phyloP scores from a whole-genome alignment of 371 early-diverging fungal genomes.

The Synchytrium microbalum region DNA sequence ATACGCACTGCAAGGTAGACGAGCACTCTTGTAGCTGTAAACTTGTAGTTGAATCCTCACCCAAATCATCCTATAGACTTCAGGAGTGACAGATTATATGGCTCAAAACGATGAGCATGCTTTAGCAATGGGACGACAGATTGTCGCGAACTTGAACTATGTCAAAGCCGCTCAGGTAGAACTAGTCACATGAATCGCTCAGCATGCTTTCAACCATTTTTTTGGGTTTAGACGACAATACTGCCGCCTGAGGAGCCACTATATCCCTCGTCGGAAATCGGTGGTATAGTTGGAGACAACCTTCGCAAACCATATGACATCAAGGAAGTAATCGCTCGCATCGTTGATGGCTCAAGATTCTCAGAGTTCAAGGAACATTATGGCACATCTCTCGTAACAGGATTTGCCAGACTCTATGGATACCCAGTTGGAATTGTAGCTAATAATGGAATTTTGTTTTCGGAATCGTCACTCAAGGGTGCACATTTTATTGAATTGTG shows the following conservation, averaged over 20 bases:
- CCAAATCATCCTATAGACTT: constrained; percentile 51
- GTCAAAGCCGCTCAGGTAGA: constrained; percentile 38
- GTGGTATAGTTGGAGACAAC: constrained; percentile 94
- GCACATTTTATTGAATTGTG: constrained; percentile 97
- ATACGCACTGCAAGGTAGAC: constrained; percentile 79
- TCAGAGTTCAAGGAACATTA: constrained; percentile 94
- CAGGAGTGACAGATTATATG: constrained; percentile 93
- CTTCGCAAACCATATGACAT: constrained; percentile 84
- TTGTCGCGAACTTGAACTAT: constrained; percentile 79
- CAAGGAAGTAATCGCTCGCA: constrained; percentile 87
- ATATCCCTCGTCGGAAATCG: constrained; percentile 76
- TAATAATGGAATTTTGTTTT: constrained; percentile 95
- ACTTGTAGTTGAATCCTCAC: not conserved
- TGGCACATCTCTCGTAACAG: constrained; percentile 87
- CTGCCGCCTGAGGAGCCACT: constrained; percentile 67
- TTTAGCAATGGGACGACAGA: constrained; percentile 73
- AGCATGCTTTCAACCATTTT: constrained; percentile 1
- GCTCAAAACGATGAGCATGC: constrained; percentile 92
- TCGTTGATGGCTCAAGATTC: constrained; percentile 91
- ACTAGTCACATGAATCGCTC: constrained; percentile 9
- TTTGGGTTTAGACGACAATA: not conserved
- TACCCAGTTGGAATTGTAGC: constrained; percentile 94
- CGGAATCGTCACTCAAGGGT: constrained; percentile 92
- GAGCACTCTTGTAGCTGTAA: not conserved
- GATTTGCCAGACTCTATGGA: constrained; percentile 90